Conservation (phyloP, 306 rosid genomes). For the Senna tora region DNA sequence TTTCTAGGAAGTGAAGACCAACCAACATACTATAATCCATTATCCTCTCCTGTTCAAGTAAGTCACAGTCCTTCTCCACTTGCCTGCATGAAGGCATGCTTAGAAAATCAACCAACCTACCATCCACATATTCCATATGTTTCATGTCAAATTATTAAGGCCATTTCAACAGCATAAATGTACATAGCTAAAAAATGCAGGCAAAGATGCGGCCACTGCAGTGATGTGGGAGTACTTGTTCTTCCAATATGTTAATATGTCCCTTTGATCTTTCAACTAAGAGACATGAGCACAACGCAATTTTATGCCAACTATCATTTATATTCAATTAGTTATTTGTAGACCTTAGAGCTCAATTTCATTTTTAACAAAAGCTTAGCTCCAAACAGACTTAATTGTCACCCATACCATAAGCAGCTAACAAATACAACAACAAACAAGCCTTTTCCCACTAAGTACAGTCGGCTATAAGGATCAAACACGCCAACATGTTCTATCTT, state of each 20-base stretch:
- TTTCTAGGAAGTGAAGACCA: constrained; percentile 89
- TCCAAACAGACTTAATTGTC: constrained; percentile 6
- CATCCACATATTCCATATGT: constrained; percentile 13
- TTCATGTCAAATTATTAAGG: not conserved
- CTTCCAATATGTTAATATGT: not conserved
- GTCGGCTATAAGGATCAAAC: too few species aligned
- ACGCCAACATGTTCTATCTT: too few species aligned
- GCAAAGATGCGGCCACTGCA: not conserved
- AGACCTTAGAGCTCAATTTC: not conserved
- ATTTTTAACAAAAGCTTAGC: not conserved
- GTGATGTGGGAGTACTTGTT: not conserved
- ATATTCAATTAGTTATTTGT: not conserved
- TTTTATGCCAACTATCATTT: constrained; percentile 6
- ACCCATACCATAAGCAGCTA: constrained; percentile 4
- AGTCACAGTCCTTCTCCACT: constrained; percentile 90
- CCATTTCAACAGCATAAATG: constrained; percentile 10
- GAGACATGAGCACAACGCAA: not conserved
- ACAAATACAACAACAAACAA: too few species aligned
- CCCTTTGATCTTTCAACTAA: constrained; percentile 9
- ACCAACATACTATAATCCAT: constrained; percentile 98
- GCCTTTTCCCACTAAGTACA: too few species aligned
- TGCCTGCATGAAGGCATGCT: constrained; percentile 64
- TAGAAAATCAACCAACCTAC: constrained; percentile 22
- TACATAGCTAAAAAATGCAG: not conserved
- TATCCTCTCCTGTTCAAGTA: constrained; percentile 96